Base-by-base conservation (phyloP, 2,329 filamentous ascomycete genomes). In the Claviceps sp. region DNA sequence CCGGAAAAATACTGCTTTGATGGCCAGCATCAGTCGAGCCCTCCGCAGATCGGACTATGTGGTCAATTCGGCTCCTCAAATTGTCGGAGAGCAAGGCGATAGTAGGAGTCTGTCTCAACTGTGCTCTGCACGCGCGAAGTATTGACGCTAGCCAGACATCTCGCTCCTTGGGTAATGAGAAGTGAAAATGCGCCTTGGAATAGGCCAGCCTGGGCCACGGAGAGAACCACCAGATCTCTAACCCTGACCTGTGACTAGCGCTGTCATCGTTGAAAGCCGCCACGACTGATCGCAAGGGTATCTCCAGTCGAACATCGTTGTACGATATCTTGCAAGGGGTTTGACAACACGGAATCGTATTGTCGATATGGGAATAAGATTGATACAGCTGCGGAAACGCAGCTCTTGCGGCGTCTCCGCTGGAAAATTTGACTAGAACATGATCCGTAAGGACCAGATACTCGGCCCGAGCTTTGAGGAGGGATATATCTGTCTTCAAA, bases 211-310 rank as follows among this genome's bases (percentile, higher is more conserved):
- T 65, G 2, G 71, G 68, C 52, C 68, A 65, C 16, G 64, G 60
- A 14, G 71, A 71, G 52, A 69, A 72, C 77, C 77, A 80, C 76
- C 76, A 80, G 2, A 79, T 66, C 58, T 80, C 77, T 49, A 80
- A 61, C 5, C 74, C 74, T 45, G 75, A 76, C 6, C 72, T 70
- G 13, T 74, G 70, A 46, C 71, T 68, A 1, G 69, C 69, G 44
- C 69, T 71, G 57, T 79, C 76, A 34, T 76, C 72, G 34, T 70
- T 70, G 55, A 78, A 79, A 2, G 71, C 70, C 2, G 77, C 73
- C 39, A 80, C 72, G 23, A 80, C 67, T 39, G 68, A 71, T 16
- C 71, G 68, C 7, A 79, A 62, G 0, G 76, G 74, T 7, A 80
- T 69, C 47, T 73, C 69, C 36, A 75, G 59, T 17, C 69, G 68